Evolutionary conservation across 345 rosid genomes (phyloP).

Genomic region (Corchorus olitorius): DNA sequence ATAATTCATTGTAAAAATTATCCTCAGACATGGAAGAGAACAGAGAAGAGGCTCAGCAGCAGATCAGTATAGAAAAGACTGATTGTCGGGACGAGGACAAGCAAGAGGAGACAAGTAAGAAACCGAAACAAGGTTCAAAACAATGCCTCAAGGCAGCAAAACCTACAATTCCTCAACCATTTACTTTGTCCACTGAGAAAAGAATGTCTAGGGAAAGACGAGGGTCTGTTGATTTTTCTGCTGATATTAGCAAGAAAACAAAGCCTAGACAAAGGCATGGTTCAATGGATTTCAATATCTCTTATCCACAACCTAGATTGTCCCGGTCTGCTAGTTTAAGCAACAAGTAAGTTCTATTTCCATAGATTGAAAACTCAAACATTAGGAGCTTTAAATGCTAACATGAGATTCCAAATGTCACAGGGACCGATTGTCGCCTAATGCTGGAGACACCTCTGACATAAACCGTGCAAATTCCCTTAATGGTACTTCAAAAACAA

Average conservation of each 20-base stretch:
- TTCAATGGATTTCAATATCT: slow-evolving; percentile 24
- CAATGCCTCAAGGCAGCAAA: slow-evolving; percentile 22
- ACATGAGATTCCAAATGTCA: background rate
- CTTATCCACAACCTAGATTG: slow-evolving; percentile 19
- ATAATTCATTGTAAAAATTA: background rate
- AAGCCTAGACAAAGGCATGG: slow-evolving; percentile 24
- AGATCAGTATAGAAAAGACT: too few species aligned
- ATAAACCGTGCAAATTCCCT: background rate
- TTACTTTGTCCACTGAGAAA: slow-evolving; percentile 40
- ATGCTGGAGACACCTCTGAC: background rate
- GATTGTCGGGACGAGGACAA: background rate
- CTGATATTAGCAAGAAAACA: slow-evolving; percentile 16
- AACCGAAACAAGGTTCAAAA: slow-evolving; percentile 29
- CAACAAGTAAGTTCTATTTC: slow-evolving; percentile 26
- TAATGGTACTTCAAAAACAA: slow-evolving; percentile 15
- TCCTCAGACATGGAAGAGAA: slow-evolving; percentile 6
- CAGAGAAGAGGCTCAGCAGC: background rate
- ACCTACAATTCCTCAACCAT: slow-evolving; percentile 41
- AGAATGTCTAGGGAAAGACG: slow-evolving; percentile 35
- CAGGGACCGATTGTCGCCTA: slow-evolving; percentile 24
- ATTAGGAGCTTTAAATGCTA: background rate
- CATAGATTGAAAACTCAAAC: background rate
- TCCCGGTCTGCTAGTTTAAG: slow-evolving; percentile 22
- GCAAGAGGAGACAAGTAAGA: slow-evolving; percentile 20
- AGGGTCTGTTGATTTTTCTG: slow-evolving; percentile 21